Evolutionary conservation across 306 rosid species (phyloP).

Genomic region (Malus asiatica): DNA sequence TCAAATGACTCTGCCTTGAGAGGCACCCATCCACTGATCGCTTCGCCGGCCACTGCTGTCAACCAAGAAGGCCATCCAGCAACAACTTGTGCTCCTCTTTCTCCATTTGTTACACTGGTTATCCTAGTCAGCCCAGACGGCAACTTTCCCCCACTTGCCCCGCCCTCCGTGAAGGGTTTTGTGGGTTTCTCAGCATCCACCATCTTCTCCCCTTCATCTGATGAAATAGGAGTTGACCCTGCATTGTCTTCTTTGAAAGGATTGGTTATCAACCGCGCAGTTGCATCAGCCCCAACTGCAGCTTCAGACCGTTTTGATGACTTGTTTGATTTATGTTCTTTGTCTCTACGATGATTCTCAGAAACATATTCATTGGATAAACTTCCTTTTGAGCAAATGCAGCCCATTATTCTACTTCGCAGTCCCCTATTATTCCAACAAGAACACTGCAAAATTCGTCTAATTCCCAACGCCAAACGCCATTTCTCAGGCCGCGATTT

Average conservation of each 20-base stretch:
- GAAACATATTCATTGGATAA: slow-evolving; percentile 22
- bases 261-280: slow-evolving; percentile 31
- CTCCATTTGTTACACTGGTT: slow-evolving; percentile 37
- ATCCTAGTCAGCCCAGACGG: slow-evolving; percentile 23
- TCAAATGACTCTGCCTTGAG: slow-evolving; percentile 72
- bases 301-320: slow-evolving; percentile 21
- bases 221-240: slow-evolving; percentile 21
- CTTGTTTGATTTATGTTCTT: slow-evolving; percentile 26
- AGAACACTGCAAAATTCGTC: slow-evolving; percentile 7
- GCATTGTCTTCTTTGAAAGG: slow-evolving; percentile 11
- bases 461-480: not conserved
- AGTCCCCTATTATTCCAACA: slow-evolving; percentile 4
- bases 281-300: slow-evolving; percentile 26
- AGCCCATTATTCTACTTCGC: slow-evolving; percentile 47
- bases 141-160: slow-evolving; percentile 6
- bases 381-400: slow-evolving; percentile 56
- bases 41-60: slow-evolving; percentile 74
- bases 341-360: slow-evolving; percentile 26
- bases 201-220: slow-evolving; percentile 28
- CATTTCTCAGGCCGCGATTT: not conserved
- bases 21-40: slow-evolving; percentile 79
- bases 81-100: slow-evolving; percentile 58
- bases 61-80: slow-evolving; percentile 97
- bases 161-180: slow-evolving; percentile 18
- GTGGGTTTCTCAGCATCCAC: slow-evolving; percentile 17